A percentile compares a stretch with the other conserved stretches of the same genome.
Conservation (phyloP, 83 land plant genomes). For the Thuja plicata region DNA sequence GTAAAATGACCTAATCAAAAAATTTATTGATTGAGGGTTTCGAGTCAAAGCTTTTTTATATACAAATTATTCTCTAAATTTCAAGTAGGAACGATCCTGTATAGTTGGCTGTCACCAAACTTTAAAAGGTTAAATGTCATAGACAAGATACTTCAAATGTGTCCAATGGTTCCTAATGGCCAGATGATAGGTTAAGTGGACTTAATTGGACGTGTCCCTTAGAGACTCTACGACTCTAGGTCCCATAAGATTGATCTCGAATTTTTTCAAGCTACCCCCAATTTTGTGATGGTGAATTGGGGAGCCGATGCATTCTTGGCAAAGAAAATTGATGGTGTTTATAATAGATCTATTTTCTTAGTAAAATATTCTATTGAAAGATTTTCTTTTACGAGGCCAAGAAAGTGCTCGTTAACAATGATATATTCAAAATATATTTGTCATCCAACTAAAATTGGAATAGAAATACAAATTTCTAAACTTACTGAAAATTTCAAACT, state of each 20-base stretch:
- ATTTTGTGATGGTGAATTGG: not conserved
- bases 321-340: not conserved
- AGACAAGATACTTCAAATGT: not conserved
- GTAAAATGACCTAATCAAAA: not conserved
- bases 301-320: not conserved
- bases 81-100: not conserved
- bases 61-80: not conserved
- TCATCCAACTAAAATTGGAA: not conserved
- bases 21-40: not conserved
- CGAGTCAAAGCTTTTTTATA: not conserved
- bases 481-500: no score
- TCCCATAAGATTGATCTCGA: not conserved
- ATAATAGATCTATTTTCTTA: no score
- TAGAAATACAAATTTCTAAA: no score
- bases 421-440: no score
- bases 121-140: not conserved
- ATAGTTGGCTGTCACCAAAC: not conserved
- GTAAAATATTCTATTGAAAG: not conserved
- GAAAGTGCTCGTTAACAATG: not conserved
- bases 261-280: not conserved
- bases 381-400: not conserved
- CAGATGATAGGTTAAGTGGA: not conserved
- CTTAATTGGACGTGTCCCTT: not conserved
- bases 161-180: not conserved
- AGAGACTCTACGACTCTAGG: not conserved